These are phyloP conservation scores for Cryphonectria nitschkei DNA, from an alignment of 2,329 filamentous ascomycete species.

Conservation along the genomic window DNA sequence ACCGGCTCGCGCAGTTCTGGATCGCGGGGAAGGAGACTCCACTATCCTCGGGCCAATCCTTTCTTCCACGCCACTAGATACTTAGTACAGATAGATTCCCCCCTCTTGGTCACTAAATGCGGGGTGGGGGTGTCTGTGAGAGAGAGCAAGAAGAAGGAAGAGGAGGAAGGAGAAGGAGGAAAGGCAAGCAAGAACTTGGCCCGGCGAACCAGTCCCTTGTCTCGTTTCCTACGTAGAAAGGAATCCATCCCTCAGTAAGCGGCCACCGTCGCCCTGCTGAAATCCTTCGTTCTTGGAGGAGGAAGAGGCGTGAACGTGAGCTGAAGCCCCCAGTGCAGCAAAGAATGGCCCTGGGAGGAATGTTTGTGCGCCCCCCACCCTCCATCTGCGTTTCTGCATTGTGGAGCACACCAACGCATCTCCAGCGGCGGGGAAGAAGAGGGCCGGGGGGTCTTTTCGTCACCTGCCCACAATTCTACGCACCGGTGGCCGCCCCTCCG, in stretches of 20 bases:
- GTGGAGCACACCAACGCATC: background rate
- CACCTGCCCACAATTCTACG: slow-evolving; percentile 7
- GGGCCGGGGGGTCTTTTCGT: background rate
- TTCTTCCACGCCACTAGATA: background rate
- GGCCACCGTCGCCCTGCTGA: background rate
- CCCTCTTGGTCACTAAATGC: background rate
- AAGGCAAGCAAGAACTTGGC: too few relatives aligned
- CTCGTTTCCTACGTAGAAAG: background rate
- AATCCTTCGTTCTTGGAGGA: background rate
- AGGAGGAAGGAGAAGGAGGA: background rate
- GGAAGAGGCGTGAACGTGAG: background rate
- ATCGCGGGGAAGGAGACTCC: background rate
- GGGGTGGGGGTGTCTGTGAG: too few relatives aligned
- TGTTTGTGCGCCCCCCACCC: background rate
- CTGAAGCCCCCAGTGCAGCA: background rate
- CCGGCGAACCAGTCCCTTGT: background rate
- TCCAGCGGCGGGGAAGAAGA: background rate
- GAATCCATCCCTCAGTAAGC: background rate
- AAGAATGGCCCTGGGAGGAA: background rate
- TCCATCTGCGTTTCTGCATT: background rate
- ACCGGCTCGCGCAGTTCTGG: background rate
- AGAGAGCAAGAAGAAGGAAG: too few relatives aligned
- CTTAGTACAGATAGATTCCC: background rate
- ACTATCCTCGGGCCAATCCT: background rate
- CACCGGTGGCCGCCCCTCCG: background rate